phyloP scores from a whole-genome alignment of 768 basidiomycete genomes.

The Mycena haematopus region DNA sequence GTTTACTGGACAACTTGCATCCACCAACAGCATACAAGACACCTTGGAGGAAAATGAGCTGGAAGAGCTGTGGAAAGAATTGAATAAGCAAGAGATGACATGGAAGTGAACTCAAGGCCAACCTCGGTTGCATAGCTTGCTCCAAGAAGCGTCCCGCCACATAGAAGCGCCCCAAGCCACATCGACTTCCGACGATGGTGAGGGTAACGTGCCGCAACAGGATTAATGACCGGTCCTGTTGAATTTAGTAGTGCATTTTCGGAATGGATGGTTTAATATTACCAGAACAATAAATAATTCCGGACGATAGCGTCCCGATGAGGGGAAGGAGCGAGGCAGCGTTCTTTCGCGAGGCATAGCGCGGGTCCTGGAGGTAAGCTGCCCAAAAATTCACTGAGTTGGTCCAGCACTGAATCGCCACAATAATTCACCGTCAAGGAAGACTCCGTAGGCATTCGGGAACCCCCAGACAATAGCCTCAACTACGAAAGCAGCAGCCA shows the following conservation, averaged over 20 bases:
- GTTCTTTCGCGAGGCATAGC: conserved; percentile 30
- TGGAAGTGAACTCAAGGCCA: neutral
- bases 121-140: conserved; percentile 35
- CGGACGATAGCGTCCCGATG: conserved; percentile 37
- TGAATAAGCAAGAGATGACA: too few relatives aligned
- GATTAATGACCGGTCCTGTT: conserved; percentile 26
- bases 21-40: conserved; percentile 37
- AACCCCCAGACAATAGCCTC: conserved; percentile 39
- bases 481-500: conserved; percentile 37
- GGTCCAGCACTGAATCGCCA: neutral
- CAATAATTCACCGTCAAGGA: conserved; percentile 32
- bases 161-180: conserved; percentile 35
- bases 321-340: conserved; percentile 37
- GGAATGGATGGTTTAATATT: neutral
- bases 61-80: conserved; percentile 11
- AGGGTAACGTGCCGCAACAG: conserved; percentile 34
- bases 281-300: conserved; percentile 41
- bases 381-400: too few relatives aligned
- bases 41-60: conserved; percentile 35
- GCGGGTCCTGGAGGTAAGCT: conserved; percentile 36
- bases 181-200: conserved; percentile 28
- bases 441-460: conserved; percentile 37
- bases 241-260: neutral
- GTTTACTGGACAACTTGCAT: conserved; percentile 16
- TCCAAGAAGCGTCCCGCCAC: conserved; percentile 32